Base-by-base conservation (phyloP, 139 green algal genomes). In the Chlamydomonas sphaeroides region DNA sequence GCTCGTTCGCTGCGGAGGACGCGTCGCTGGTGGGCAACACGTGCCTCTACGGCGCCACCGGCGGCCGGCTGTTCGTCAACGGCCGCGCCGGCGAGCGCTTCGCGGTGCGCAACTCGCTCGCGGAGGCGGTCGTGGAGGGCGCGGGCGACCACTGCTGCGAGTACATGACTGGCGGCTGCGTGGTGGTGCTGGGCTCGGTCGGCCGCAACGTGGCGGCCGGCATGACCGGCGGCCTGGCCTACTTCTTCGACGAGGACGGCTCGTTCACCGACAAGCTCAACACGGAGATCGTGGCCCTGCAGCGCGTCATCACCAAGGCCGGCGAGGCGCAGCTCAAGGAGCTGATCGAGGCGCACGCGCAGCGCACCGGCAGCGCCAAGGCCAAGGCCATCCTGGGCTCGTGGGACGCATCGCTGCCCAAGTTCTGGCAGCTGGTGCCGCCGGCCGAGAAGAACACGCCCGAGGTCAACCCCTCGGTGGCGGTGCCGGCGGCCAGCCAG, bases 351-450 rank as follows among this genome's bases (percentile, higher is more conserved):
- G 82, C 86, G 32, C 96, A 99, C 66, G 92, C 94, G 15, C 94
- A 94, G 36, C 90, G 91, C 83, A 99, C 97, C 32, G 94, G 92
- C 73, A 96, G 88, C 17, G 49, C 75, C 8, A 95, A 93, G 87
- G 96, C 77, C 32, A 87, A 94, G 84, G 65, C 71, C 6, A 86
- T 99, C 36, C 82, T 99, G 66, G 91, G 81, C 7, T 89, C 96
- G 87, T 99, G 97, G 96, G 85, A 88, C n/a, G 76, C 65, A 1
- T 71, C 79, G 7, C 68, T 97, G 85, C 39, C 68, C 57, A 94
- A 95, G 85, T 99, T 99, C 95, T 99, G 96, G 96, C 96, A 99
- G 92, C 87, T 99, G 75, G 97, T 99, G 80, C 97, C 97, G 32
- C 97, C 97, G 35, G 95, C 85, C 28, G 91, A 93, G 85, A 92